Evolutionary conservation across 176 grass and related monocot species (phyloP).

Genomic region (Hyparrhenia diplandra): DNA sequence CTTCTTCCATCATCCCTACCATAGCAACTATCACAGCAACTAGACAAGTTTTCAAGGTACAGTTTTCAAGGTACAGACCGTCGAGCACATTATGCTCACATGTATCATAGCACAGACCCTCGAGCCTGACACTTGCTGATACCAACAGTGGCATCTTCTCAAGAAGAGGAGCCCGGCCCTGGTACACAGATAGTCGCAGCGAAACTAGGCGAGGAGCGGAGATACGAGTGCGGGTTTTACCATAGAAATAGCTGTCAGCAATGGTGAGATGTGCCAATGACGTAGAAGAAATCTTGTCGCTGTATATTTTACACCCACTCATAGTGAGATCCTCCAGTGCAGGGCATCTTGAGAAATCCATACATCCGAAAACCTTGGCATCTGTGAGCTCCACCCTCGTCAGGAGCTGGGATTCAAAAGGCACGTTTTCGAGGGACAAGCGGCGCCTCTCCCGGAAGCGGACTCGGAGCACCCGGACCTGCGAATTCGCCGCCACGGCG

Average conservation of each 20-base stretch:
- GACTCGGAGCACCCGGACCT: not conserved
- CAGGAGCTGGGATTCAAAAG: not conserved
- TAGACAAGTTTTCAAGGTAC: not conserved
- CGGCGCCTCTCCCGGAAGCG: not conserved
- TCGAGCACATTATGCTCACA: not conserved
- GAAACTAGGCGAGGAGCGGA: not conserved
- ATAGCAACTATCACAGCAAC: not conserved
- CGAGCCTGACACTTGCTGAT: not conserved
- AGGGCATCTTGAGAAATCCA: constrained; percentile 18
- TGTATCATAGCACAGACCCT: not conserved
- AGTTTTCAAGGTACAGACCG: not conserved
- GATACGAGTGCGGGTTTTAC: not conserved
- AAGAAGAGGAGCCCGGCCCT: not conserved
- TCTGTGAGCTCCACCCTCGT: not conserved
- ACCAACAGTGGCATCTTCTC: not conserved
- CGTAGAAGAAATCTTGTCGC: not conserved
- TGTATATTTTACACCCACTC: not conserved
- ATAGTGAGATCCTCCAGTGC: not conserved
- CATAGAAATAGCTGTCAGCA: not conserved
- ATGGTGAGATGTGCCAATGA: not conserved
- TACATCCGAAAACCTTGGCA: not conserved
- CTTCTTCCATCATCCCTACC: not conserved
- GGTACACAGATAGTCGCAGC: not conserved
- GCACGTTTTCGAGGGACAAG: not conserved
- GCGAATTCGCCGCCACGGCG: not conserved